Conservation (phyloP, 306 rosid species). For the Phaseolus lunatus region DNA sequence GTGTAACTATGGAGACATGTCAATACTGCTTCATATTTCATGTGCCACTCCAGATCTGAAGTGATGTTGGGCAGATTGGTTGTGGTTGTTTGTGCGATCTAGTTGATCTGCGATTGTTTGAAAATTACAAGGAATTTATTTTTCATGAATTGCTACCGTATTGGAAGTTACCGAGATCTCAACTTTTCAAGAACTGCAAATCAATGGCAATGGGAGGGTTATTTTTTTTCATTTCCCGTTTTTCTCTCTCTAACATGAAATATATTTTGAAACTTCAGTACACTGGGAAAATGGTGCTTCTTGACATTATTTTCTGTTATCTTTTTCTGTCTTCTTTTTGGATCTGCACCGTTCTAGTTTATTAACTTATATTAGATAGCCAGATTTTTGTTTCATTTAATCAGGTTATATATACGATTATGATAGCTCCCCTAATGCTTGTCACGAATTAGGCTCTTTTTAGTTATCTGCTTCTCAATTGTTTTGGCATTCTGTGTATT, state of each 20-base stretch:
- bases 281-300: neutral
- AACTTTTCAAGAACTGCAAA: slow-evolving; percentile 23
- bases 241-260: slow-evolving; percentile 2
- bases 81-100: slow-evolving; percentile 10
- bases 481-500: slow-evolving; percentile 24
- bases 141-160: slow-evolving; percentile 1
- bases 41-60: slow-evolving; percentile 65
- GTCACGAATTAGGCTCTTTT: slow-evolving; percentile 29
- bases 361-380: slow-evolving; percentile 16
- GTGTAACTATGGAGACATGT: slow-evolving; percentile 22
- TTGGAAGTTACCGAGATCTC: slow-evolving; percentile 38
- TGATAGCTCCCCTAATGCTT: slow-evolving; percentile 2
- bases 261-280: neutral
- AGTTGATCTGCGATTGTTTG: slow-evolving; percentile 43
- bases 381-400: neutral
- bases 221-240: neutral
- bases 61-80: neutral
- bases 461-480: neutral
- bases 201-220: slow-evolving; percentile 12
- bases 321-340: neutral
- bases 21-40: slow-evolving; percentile 10
- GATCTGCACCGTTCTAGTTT: slow-evolving; percentile 37
- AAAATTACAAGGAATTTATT: slow-evolving; percentile 14
- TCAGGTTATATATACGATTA: slow-evolving; percentile 1
- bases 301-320: neutral